These are phyloP conservation scores for Orychophragmus violaceus DNA, from an alignment of 345 rosid genomes.

Conservation along the genomic window DNA sequence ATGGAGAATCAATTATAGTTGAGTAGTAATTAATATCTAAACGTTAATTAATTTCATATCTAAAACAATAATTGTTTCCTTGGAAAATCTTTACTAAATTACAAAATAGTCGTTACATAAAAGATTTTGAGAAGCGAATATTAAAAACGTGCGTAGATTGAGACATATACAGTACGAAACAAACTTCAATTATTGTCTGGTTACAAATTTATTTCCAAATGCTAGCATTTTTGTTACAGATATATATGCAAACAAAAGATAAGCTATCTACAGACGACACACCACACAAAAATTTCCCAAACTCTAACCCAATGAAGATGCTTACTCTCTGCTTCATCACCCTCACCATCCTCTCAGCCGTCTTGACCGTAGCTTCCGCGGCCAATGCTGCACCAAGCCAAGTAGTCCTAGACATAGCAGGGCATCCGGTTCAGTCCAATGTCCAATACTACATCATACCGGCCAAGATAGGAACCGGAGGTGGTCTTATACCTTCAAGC, in stretches of 20 bases:
- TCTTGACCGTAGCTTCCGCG: conserved; percentile 2
- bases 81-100: background rate
- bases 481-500: conserved; percentile 22
- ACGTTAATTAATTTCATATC: background rate
- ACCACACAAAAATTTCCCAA: background rate
- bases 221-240: conserved; percentile 1
- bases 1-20: too few species aligned
- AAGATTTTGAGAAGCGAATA: background rate
- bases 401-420: conserved; percentile 14
- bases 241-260: background rate
- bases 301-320: background rate
- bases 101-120: background rate
- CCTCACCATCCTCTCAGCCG: conserved; percentile 5
- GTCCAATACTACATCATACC: conserved; percentile 28
- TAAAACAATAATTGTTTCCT: background rate
- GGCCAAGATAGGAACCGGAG: conserved; percentile 25
- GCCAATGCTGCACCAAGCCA: background rate
- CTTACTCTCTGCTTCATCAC: conserved; percentile 10
- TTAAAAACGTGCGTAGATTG: background rate
- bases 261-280: background rate
- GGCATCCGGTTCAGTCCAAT: conserved; percentile 3
- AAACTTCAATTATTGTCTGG: background rate
- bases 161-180: background rate
- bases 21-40: background rate
- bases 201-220: background rate